phyloP scores from a whole-genome alignment of 306 rosid genomes.

The Prunus kanzakura region DNA sequence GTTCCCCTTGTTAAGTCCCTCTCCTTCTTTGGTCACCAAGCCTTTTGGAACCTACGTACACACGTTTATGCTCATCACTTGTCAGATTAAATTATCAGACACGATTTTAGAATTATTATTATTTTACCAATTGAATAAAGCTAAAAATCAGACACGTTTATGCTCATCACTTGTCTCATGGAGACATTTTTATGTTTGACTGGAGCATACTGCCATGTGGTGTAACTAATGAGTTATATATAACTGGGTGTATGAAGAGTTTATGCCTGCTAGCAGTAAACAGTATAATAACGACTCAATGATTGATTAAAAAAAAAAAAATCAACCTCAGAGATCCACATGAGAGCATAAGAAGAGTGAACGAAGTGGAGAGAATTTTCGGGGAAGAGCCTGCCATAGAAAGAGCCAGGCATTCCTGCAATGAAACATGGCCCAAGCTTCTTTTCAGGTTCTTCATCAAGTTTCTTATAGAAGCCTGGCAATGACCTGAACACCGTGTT shows the following conservation, averaged over 20 bases:
- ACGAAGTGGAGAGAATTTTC: slow-evolving; percentile 27
- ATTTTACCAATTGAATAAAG: too few relatives aligned
- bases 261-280: too few relatives aligned
- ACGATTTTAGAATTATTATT: too few relatives aligned
- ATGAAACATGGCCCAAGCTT: slow-evolving; percentile 30
- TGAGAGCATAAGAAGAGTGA: slow-evolving; percentile 38
- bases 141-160: too few relatives aligned
- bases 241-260: too few relatives aligned
- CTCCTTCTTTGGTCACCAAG: not conserved
- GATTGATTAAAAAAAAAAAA: not conserved
- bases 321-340: slow-evolving; percentile 45
- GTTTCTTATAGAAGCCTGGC: slow-evolving; percentile 25
- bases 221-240: too few relatives aligned
- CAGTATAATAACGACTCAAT: not conserved
- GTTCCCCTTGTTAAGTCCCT: slow-evolving; percentile 22
- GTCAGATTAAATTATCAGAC: too few relatives aligned
- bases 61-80: too few relatives aligned
- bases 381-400: slow-evolving; percentile 53
- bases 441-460: not conserved
- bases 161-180: too few relatives aligned
- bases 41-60: slow-evolving; percentile 25
- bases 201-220: too few relatives aligned
- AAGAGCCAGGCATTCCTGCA: slow-evolving; percentile 45
- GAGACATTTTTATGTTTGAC: too few relatives aligned
- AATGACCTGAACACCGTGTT: slow-evolving; percentile 29